Conservation (phyloP, 371 early-diverging fungal species). For the Umbelopsis sp. region DNA sequence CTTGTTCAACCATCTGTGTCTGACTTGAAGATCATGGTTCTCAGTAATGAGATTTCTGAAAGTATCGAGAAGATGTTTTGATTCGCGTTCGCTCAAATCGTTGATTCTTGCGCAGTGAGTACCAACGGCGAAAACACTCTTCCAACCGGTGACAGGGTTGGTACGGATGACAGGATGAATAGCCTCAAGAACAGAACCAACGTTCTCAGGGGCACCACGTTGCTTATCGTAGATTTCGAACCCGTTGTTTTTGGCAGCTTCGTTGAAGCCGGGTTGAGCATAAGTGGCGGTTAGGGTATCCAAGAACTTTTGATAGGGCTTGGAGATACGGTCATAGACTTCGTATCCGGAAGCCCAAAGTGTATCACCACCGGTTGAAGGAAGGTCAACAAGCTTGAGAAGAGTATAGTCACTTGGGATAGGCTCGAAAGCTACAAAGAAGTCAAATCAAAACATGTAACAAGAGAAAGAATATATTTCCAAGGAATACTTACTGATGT, state of each 20-base stretch:
- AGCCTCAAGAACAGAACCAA: conserved; percentile 33
- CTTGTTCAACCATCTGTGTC: conserved; percentile 63
- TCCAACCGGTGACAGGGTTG: conserved; percentile 73
- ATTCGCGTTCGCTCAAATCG: conserved; percentile 55
- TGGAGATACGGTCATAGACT: conserved; percentile 55
- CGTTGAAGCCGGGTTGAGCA: conserved; percentile 58
- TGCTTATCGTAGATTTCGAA: conserved; percentile 43
- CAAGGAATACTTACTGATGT: conserved; percentile 30
- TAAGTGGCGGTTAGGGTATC: conserved; percentile 68
- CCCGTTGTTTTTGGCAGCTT: conserved; percentile 38
- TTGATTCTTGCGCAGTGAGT: conserved; percentile 59
- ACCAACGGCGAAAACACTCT: conserved; percentile 60
- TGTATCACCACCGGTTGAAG: conserved; percentile 51
- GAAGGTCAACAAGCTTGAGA: conserved; percentile 43
- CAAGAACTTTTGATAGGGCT: conserved; percentile 46
- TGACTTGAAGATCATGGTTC: conserved; percentile 67
- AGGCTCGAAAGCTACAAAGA: conserved; percentile 35
- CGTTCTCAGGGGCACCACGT: conserved; percentile 39
- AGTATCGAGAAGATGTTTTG: conserved; percentile 57
- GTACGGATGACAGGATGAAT: conserved; percentile 68
- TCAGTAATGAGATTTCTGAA: conserved; percentile 52
- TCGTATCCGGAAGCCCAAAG: conserved; percentile 52
- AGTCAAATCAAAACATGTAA: too few species aligned
- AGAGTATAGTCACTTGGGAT: conserved; percentile 49
- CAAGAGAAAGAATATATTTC: too few species aligned